Evolutionary conservation across 2,329 filamentous ascomycete genomes (phyloP).

Genomic region (Ceratocystis cacaofunesta): DNA sequence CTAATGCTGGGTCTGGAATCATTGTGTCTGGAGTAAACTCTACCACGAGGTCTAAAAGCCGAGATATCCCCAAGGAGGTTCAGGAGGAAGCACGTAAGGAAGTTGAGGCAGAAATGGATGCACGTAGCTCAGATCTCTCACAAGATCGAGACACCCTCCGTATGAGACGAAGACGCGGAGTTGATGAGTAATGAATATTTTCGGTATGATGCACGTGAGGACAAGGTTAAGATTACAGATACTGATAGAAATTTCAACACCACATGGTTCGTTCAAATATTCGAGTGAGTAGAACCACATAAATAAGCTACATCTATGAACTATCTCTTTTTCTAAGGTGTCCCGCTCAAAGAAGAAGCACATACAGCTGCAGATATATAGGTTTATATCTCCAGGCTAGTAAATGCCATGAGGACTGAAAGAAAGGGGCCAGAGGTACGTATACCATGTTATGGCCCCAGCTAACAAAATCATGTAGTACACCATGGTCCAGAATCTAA

Average conservation of each 20-base stretch:
- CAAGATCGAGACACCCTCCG: constrained; percentile 23
- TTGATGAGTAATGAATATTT: constrained; percentile 21
- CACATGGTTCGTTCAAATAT: neutral
- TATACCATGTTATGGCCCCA: constrained; percentile 59
- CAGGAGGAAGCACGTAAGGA: constrained; percentile 20
- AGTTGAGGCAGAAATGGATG: constrained; percentile 37
- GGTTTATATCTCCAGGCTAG: neutral
- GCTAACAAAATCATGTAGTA: constrained; percentile 67
- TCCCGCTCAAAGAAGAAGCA: no score
- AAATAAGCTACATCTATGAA: no score
- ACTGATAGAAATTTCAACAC: neutral
- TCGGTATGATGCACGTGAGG: neutral
- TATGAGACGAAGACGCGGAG: constrained; percentile 26
- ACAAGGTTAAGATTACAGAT: neutral
- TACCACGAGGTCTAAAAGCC: neutral
- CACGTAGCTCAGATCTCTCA: constrained; percentile 21
- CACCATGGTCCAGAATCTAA: constrained; percentile 47
- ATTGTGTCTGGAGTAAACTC: constrained; percentile 26
- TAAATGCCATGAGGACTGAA: constrained; percentile 27
- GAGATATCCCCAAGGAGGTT: constrained; percentile 3
- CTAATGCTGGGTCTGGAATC: constrained; percentile 31
- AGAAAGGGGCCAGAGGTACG: constrained; percentile 56
- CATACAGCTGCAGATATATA: no score
- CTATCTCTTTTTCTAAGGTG: no score
- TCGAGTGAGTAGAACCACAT: no score